Base-by-base conservation (phyloP, 2,329 filamentous ascomycete genomes). In the Aureobasidium sp. region DNA sequence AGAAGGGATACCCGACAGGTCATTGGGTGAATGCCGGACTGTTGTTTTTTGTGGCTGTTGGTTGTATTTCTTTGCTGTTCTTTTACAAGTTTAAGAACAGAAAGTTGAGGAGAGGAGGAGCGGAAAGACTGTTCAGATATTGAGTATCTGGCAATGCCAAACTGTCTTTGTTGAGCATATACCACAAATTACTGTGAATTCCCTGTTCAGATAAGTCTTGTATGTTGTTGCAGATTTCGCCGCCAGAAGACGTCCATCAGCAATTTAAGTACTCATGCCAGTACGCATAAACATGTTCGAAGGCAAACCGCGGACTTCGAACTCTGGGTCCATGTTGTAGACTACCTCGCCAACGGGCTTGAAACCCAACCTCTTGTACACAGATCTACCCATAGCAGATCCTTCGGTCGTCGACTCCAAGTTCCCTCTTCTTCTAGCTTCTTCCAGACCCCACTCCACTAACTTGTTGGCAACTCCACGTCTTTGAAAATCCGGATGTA, bases 1-100 rank as follows among this genome's bases (percentile, higher is more conserved):
- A 75, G 25, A 73, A 67, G 11, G 87, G 87, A 0, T 90, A 88
- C 70, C 86, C 86, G 0, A 89, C 86, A 0, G 87, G 87, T 0
- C 87, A 90, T 69, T 88, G 84, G 83, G 81, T 80, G 5, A 87
- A 88, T 69, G 84, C 83, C 2, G 84, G 75, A 12, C 72, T 87
- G 66, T 68, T 87, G 44, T 75, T 87, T 14, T 80, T 86, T 64
- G 84, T 86, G 0, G 77, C 80, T 1, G 77, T 75, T 0, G 83
- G 83, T 1, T 81, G 83, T 62, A 68, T 84, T 5, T 74, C 78
- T 4, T 68, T 89, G 65, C 76, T 84, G 58, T 31, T 80, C 17
- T 86, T 82, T 67, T 88, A 88, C 66, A 79, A 78, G 2, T 71
- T 77, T 69, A 75, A 73, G 64, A 81, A 81, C 66, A 65, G 69